Evolutionary conservation across 2,329 filamentous ascomycete genomes (phyloP).

Genomic region (Mollisia scopiformis): DNA sequence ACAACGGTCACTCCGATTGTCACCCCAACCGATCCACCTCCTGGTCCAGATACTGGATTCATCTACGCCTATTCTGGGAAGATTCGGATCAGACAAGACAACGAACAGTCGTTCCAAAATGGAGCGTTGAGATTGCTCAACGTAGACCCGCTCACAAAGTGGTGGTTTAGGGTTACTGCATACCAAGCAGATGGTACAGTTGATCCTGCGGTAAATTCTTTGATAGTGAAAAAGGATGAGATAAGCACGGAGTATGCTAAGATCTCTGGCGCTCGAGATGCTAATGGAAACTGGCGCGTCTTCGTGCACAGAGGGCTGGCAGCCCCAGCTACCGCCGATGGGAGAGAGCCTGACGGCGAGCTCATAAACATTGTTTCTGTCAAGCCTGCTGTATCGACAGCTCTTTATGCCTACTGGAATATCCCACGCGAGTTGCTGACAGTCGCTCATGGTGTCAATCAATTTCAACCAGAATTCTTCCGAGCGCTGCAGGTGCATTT

Average conservation of each 20-base stretch:
- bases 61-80: slow-evolving; percentile 19
- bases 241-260: neutral
- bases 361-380: slow-evolving; percentile 2
- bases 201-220: too few relatives aligned
- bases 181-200: neutral
- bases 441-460: slow-evolving; percentile 22
- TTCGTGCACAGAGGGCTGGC: neutral
- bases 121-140: slow-evolving; percentile 11
- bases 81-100: neutral
- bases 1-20: neutral
- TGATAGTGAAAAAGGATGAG: neutral
- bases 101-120: neutral
- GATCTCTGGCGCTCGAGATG: neutral
- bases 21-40: neutral
- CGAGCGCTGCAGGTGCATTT: slow-evolving; percentile 18
- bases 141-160: neutral
- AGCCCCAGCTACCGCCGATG: neutral
- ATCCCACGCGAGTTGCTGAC: slow-evolving; percentile 12
- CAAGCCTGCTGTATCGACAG: too few relatives aligned
- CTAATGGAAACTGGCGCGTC: neutral
- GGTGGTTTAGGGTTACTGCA: neutral
- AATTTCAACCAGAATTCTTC: slow-evolving; percentile 23
- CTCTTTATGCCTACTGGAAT: slow-evolving; percentile 27
- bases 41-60: neutral
- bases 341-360: slow-evolving; percentile 2